phyloP scores from a whole-genome alignment of 169 alveolate species.

The Eimeria acervulina region DNA sequence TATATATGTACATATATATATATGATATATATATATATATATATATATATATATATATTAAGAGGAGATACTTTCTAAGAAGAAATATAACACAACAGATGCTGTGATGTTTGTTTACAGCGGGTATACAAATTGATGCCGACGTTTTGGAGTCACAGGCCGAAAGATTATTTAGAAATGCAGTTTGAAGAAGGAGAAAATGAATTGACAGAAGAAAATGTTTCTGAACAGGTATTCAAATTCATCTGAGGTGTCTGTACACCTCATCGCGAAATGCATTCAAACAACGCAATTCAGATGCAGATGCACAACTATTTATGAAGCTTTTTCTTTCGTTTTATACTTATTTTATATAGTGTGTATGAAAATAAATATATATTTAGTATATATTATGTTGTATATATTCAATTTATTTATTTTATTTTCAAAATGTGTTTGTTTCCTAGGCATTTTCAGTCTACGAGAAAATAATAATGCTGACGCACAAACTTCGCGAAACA shows the following conservation, averaged over 20 bases:
- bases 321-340: not conserved
- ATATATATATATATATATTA: too few relatives aligned
- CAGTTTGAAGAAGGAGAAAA: constrained; percentile 21
- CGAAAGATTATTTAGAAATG: not conserved
- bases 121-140: constrained; percentile 6
- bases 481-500: not conserved
- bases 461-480: not conserved
- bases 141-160: not conserved
- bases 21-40: too few relatives aligned
- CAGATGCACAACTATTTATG: not conserved
- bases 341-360: not conserved
- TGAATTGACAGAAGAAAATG: constrained; percentile 34
- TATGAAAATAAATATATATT: too few relatives aligned
- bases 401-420: not conserved
- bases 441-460: not conserved
- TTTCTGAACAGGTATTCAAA: not conserved
- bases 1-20: too few relatives aligned
- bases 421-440: not conserved
- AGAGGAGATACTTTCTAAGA: too few relatives aligned
- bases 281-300: not conserved
- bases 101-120: not conserved
- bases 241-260: not conserved
- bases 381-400: not conserved
- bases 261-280: not conserved
- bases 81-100: too few relatives aligned